Percentiles rank a stretch among this genome's conserved stretches.
phyloP scores from a whole-genome alignment of 148 eudicot genomes.

The Bassia scoparia region DNA sequence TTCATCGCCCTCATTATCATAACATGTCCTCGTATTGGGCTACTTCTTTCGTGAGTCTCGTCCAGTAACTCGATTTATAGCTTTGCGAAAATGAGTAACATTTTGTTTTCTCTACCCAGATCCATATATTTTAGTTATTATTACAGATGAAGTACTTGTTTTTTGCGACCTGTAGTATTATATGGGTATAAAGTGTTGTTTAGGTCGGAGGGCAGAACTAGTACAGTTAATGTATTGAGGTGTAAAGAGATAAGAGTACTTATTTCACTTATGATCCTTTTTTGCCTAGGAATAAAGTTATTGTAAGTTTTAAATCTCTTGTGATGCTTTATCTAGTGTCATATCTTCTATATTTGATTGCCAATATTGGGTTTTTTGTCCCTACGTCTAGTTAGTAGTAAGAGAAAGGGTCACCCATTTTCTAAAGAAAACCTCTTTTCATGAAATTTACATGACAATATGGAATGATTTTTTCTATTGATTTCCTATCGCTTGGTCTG shows the following conservation, averaged over 20 bases:
- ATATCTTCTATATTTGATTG: constrained; percentile 12
- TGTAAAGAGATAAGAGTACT: constrained; percentile 29
- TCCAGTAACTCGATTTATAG: too few relatives aligned
- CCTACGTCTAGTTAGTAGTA: constrained; percentile 18
- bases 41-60: too few relatives aligned
- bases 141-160: too few relatives aligned
- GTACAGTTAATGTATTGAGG: constrained; percentile 27
- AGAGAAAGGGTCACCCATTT: constrained; percentile 19
- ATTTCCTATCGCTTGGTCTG: not conserved
- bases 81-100: too few relatives aligned
- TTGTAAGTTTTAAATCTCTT: constrained; percentile 28
- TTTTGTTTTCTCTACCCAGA: too few relatives aligned
- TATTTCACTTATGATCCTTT: constrained; percentile 23
- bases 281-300: constrained; percentile 32
- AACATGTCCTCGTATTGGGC: too few relatives aligned
- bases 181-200: too few relatives aligned
- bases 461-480: not conserved
- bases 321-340: constrained; percentile 20
- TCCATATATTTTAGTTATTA: too few relatives aligned
- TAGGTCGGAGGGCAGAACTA: constrained; percentile 12
- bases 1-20: constrained; percentile 37
- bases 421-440: constrained; percentile 17
- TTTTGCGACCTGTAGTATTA: constrained; percentile 18
- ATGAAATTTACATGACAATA: constrained; percentile 11
- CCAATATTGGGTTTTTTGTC: constrained; percentile 10